These are phyloP conservation scores for Fusarium equiseti DNA, from an alignment of 2,329 filamentous ascomycete genomes.

Conservation along the genomic window DNA sequence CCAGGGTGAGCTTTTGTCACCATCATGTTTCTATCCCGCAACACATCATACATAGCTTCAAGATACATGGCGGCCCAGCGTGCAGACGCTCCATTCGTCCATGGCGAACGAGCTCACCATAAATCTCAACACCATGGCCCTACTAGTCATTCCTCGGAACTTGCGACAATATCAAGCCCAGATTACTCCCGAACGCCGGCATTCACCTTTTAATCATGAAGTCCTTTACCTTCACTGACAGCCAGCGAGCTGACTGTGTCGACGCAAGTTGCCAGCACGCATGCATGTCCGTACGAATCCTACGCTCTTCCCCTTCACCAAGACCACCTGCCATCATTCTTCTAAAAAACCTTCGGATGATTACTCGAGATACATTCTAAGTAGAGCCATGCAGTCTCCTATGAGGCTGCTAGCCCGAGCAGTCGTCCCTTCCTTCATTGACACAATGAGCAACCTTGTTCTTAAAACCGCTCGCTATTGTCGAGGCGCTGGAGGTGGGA, in stretches of 20 bases:
- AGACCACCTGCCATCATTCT: conserved; percentile 44
- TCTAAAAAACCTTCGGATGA: conserved; percentile 47
- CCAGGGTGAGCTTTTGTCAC: neutral
- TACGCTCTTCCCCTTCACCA: conserved; percentile 45
- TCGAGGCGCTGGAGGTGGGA: conserved; percentile 28
- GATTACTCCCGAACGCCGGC: conserved; percentile 26
- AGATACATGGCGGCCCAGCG: neutral
- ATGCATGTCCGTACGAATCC: conserved; percentile 37
- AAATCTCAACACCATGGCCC: neutral
- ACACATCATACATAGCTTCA: neutral
- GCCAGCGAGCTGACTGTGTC: conserved; percentile 21
- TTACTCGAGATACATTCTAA: conserved; percentile 51
- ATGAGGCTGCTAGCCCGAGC: conserved; percentile 28
- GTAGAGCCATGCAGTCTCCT: conserved; percentile 42
- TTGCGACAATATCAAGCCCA: conserved; percentile 12
- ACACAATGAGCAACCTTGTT: conserved; percentile 41
- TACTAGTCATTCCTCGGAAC: conserved; percentile 3
- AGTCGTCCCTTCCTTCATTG: conserved; percentile 33
- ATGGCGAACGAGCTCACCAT: neutral
- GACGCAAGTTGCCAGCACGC: conserved; percentile 38
- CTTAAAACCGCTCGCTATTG: conserved; percentile 32
- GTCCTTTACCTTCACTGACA: conserved; percentile 27
- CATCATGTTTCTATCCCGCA: neutral
- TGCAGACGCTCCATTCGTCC: neutral
- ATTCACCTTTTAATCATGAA: conserved; percentile 26